These are phyloP conservation scores for Lachancea sp. DNA, from an alignment of 805 yeast species.

Conservation along the genomic window DNA sequence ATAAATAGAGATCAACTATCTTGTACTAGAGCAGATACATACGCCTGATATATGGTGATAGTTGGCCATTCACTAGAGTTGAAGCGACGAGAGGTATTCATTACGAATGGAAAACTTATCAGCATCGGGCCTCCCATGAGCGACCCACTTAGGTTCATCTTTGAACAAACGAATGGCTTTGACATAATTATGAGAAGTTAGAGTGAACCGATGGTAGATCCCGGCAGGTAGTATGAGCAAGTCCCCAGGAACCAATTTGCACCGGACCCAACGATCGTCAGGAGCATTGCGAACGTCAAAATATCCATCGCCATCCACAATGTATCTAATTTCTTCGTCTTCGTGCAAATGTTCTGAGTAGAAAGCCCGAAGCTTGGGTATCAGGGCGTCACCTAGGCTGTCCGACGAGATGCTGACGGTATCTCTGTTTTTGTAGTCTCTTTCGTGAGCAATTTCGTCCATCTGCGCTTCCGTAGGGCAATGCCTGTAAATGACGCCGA, in stretches of 20 bases:
- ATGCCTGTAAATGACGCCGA: conserved; percentile 66
- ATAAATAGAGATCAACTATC: background rate
- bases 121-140: conserved; percentile 59
- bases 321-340: conserved; percentile 93
- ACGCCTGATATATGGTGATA: background rate
- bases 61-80: background rate
- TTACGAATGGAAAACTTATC: conserved; percentile 42
- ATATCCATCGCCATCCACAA: conserved; percentile 83
- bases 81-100: conserved; percentile 35
- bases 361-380: conserved; percentile 60
- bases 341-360: conserved; percentile 88
- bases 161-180: conserved; percentile 78
- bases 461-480: conserved; percentile 48
- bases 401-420: conserved; percentile 52
- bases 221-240: conserved; percentile 79
- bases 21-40: background rate
- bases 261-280: conserved; percentile 68
- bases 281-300: conserved; percentile 71
- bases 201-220: conserved; percentile 87
- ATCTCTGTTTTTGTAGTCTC: conserved; percentile 79
- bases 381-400: conserved; percentile 58
- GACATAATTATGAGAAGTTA: conserved; percentile 56
- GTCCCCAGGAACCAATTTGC: conserved; percentile 58
- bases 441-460: conserved; percentile 56
- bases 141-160: conserved; percentile 96